A percentile compares a stretch with the other conserved stretches of the same genome.
phyloP scores from a whole-genome alignment of 2,329 filamentous ascomycete species.

The Cladophialophora carrionii region DNA sequence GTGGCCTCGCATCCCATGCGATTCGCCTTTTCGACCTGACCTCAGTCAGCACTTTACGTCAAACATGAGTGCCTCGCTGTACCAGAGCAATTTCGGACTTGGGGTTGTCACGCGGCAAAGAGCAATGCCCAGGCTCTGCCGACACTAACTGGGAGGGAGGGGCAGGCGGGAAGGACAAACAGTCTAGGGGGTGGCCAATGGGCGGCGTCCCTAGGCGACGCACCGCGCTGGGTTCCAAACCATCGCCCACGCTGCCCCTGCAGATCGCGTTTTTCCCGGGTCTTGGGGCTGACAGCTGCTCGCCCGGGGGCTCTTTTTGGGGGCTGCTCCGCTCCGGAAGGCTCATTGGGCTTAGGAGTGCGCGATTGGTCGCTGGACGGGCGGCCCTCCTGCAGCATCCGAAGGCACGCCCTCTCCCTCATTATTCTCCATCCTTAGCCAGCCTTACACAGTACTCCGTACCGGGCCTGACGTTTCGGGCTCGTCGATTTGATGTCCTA shows the following conservation, averaged over 20 bases:
- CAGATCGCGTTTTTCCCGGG: conserved; percentile 28
- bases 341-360: conserved; percentile 23
- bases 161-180: background rate
- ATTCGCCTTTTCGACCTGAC: conserved; percentile 19
- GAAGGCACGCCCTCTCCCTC: background rate
- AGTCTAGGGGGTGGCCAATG: conserved; percentile 26
- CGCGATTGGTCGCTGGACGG: conserved; percentile 21
- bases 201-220: conserved; percentile 26
- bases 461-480: background rate
- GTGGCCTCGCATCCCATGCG: conserved; percentile 22
- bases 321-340: conserved; percentile 15
- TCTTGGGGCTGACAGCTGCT: conserved; percentile 24
- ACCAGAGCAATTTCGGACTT: conserved; percentile 28
- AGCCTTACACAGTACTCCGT: too few species aligned
- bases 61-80: conserved; percentile 18
- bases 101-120: conserved; percentile 28
- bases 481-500: background rate
- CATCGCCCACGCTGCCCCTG: conserved; percentile 28
- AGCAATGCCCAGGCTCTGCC: conserved; percentile 4
- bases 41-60: conserved; percentile 32
- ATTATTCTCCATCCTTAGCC: conserved; percentile 13
- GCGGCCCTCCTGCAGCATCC: conserved; percentile 15
- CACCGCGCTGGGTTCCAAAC: conserved; percentile 24
- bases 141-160: conserved; percentile 6
- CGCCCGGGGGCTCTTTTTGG: conserved; percentile 16